Base-by-base conservation (phyloP, 768 basidiomycete genomes). In the Austroboletus festivus region DNA sequence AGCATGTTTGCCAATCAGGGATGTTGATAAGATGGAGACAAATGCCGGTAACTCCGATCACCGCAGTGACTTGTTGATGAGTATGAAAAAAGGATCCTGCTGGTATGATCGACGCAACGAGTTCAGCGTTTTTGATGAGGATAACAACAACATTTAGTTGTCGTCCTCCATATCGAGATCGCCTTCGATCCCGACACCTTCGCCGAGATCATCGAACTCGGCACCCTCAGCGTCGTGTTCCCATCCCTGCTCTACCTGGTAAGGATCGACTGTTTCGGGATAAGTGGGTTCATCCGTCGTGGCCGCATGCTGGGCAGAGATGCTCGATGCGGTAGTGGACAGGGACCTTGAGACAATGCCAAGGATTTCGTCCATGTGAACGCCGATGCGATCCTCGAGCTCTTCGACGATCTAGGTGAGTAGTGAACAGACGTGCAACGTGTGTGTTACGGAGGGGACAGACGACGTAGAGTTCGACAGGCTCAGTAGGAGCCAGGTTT, bases 401-500 rank as follows among this genome's bases (percentile, higher is more conserved):
- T 97, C 93, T 68, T 97, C 94, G 9, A 97, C 81, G 46, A 95
- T 86, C 93, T 96, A 45, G 21, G 18, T n/a, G 33, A 5, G 24
- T 3, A 18, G 23, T 53, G 48, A 46, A 47, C 24, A 39, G 16
- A 39, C 3, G 41, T 28, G 24, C 3, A 1, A 3, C 33, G 4
- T 9, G 42, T 7, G 15, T 37, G 4, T 1, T 18, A 26, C 15
- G n/a, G 24, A 26, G 20, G 44, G 30, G 23, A 78, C 90, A 39
- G 55, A 94, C 93, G 48, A 90, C 86, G 60, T 96, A 94, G 21
- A 96, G 80, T 63, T 93, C 90, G 21, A 95, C 90, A 0, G 83
- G 73, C 40, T 82, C 76, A 7, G 81, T 84, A 2, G 94, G 94
- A 1, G 85, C 86, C 5, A 95, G 75, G 60, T 97, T 96, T n/a